Percentiles rank a stretch among this genome's conserved stretches.
These are phyloP conservation scores for Hordeum pubiflorum DNA, from an alignment of 202 grass and related monocot genomes.

Conservation along the genomic window DNA sequence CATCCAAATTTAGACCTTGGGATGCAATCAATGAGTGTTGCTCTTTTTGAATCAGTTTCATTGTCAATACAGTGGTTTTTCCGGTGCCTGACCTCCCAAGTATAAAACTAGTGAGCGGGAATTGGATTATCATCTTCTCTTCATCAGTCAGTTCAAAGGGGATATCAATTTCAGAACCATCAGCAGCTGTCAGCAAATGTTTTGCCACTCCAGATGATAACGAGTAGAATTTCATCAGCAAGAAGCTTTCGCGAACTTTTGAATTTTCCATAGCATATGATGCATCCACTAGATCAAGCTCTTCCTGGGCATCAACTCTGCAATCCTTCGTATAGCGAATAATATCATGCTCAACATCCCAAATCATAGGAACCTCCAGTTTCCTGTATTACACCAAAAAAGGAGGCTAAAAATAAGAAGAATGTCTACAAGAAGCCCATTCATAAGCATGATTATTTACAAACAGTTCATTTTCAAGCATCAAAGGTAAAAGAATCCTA, in stretches of 20 bases:
- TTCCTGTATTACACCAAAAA: slow-evolving; percentile 35
- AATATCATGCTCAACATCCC: slow-evolving; percentile 45
- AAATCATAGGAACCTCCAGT: slow-evolving; percentile 57
- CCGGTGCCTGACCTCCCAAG: slow-evolving; percentile 84
- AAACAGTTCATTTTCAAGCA: not conserved
- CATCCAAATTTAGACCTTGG: slow-evolving; percentile 21
- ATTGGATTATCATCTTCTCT: slow-evolving; percentile 65
- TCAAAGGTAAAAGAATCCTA: not conserved
- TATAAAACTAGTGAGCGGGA: slow-evolving; percentile 70
- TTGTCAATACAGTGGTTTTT: slow-evolving; percentile 81
- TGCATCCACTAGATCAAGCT: slow-evolving; percentile 22
- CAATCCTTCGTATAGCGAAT: slow-evolving; percentile 40
- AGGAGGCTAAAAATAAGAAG: slow-evolving; percentile 15
- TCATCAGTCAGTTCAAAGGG: slow-evolving; percentile 83
- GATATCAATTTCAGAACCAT: slow-evolving; percentile 67
- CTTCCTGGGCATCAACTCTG: slow-evolving; percentile 26
- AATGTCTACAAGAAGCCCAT: not conserved
- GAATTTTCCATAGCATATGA: slow-evolving; percentile 50
- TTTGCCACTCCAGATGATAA: slow-evolving; percentile 63
- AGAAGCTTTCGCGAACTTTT: slow-evolving; percentile 75
- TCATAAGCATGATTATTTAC: not conserved
- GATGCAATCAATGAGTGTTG: slow-evolving; percentile 64
- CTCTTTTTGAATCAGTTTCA: slow-evolving; percentile 68
- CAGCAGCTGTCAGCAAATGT: slow-evolving; percentile 71
- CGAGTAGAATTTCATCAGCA: slow-evolving; percentile 89